These are phyloP conservation scores for Rhazya stricta DNA, from an alignment of 257 asterid genomes.

Conservation along the genomic window DNA sequence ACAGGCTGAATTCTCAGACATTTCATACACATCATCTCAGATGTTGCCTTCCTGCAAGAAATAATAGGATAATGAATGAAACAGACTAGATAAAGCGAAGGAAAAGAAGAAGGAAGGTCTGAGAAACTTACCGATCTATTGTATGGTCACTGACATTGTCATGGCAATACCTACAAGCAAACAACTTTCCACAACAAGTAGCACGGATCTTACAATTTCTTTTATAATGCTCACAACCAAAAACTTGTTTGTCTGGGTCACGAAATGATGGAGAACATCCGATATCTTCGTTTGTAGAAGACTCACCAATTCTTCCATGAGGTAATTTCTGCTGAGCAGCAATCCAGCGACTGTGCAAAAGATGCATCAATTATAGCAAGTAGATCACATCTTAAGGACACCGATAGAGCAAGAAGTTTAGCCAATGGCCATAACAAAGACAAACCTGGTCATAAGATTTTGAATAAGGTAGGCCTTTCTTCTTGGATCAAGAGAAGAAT, in stretches of 20 bases:
- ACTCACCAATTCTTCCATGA: slow-evolving; percentile 44
- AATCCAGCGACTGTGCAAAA: slow-evolving; percentile 77
- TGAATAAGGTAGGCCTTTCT: slow-evolving; percentile 94
- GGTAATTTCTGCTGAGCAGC: slow-evolving; percentile 89
- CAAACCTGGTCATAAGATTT: slow-evolving; percentile 91
- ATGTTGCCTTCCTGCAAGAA: slow-evolving; percentile 78
- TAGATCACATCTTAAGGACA: background rate
- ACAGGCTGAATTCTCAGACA: slow-evolving; percentile 82
- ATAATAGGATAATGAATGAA: slow-evolving; percentile 5
- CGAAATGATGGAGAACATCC: slow-evolving; percentile 76
- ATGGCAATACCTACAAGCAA: slow-evolving; percentile 92
- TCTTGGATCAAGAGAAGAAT: slow-evolving; percentile 93
- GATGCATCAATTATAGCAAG: slow-evolving; percentile 21
- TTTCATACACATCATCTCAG: slow-evolving; percentile 97
- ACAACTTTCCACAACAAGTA: slow-evolving; percentile 86
- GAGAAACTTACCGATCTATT: slow-evolving; percentile 69
- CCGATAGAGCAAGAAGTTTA: background rate
- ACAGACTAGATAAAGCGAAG: slow-evolving; percentile 8
- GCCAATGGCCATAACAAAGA: slow-evolving; percentile 11
- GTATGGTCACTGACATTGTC: slow-evolving; percentile 98
- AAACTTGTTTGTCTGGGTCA: slow-evolving; percentile 63
- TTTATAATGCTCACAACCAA: slow-evolving; percentile 96
- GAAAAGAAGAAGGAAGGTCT: background rate
- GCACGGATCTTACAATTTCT: slow-evolving; percentile 97
- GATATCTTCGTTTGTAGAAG: slow-evolving; percentile 50